A percentile compares a stretch with the other conserved stretches of the same genome.
phyloP scores from a whole-genome alignment of 352 stramenopile species.

The Phytophthora boehmeriae region DNA sequence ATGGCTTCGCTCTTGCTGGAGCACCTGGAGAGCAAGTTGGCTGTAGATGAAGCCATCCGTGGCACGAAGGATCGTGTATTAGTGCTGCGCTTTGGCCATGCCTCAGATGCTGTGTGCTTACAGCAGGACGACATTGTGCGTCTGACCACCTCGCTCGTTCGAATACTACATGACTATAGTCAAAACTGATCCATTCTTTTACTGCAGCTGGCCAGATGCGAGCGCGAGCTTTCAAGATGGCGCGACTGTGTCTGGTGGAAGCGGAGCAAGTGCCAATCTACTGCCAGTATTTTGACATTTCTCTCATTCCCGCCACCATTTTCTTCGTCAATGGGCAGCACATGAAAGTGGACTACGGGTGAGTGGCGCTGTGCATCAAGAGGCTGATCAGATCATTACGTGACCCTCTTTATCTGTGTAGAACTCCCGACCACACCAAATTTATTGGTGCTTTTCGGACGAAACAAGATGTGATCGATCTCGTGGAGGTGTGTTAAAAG shows the following conservation, averaged over 20 bases:
- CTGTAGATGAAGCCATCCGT: slow-evolving; percentile 80
- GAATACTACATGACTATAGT: background rate
- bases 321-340: slow-evolving; percentile 91
- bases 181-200: background rate
- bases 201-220: slow-evolving; percentile 81
- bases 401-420: slow-evolving; percentile 16
- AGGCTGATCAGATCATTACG: background rate
- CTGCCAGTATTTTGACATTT: slow-evolving; percentile 90
- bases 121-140: slow-evolving; percentile 87
- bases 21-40: slow-evolving; percentile 59
- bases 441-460: slow-evolving; percentile 85
- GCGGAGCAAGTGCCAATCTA: slow-evolving; percentile 78
- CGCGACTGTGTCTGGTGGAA: slow-evolving; percentile 74
- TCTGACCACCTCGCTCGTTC: background rate
- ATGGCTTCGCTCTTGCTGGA: slow-evolving; percentile 84
- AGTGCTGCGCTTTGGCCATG: slow-evolving; percentile 80
- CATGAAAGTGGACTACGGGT: slow-evolving; percentile 92
- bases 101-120: slow-evolving; percentile 70
- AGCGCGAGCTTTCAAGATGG: slow-evolving; percentile 84
- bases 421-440: slow-evolving; percentile 87
- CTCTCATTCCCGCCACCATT: slow-evolving; percentile 83
- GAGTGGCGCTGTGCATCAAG: slow-evolving; percentile 9
- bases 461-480: slow-evolving; percentile 85
- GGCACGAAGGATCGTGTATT: slow-evolving; percentile 83
- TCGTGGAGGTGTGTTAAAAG: slow-evolving; percentile 67